Evolutionary conservation across 1,284 basidiomycete species (phyloP), one percentile per base, ranked within the genome.

Genomic region (Apiotrichum veenhuisii): DNA sequence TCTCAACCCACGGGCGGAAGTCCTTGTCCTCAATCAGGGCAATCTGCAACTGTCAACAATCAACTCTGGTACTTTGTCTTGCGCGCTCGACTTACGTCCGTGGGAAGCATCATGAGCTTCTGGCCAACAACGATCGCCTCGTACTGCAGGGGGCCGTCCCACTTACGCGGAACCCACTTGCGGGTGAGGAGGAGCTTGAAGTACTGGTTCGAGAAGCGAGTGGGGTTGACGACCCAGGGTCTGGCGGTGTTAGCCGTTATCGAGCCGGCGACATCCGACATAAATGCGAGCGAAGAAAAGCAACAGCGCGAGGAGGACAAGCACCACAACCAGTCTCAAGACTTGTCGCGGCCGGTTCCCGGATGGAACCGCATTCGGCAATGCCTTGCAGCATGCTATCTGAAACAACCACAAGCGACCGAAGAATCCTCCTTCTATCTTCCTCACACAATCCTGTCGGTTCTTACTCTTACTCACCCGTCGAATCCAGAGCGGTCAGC

Each of bases 71-170:
- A 9, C 17, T 41, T 8, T 25, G 20, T 8, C 4, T n/a, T n/a
- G n/a, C n/a, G n/a, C n/a, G n/a, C n/a, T 22, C 18, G 1, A 52
- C 74, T 65, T 52, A 77, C 66, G 63, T 79, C 77, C 27, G 78
- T 79, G n/a, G 80, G 81, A 5, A 82, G 75, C 79, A 82, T 81
- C 81, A 83, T 83, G 34, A 83, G 71, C 49, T 79, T 77, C 55
- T 76, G 75, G 23, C 79, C 79, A 8, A 77, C 74, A 11, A 77
- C 74, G 1, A 71, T 73, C 36, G 79, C 77, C 59, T 76, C 73
- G 54, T 72, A 77, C 68, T 80, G 80, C 54, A 77, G 68, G 11
- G 80, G 80, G 1, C 82, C 82, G 54, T 80, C 76, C 82, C 82
- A 83, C 62, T 80, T 69, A 61, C 79, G 71, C 18, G 77, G 76